Base-by-base conservation (phyloP, 2,329 filamentous ascomycete genomes). In the Trichoderma koningii region DNA sequence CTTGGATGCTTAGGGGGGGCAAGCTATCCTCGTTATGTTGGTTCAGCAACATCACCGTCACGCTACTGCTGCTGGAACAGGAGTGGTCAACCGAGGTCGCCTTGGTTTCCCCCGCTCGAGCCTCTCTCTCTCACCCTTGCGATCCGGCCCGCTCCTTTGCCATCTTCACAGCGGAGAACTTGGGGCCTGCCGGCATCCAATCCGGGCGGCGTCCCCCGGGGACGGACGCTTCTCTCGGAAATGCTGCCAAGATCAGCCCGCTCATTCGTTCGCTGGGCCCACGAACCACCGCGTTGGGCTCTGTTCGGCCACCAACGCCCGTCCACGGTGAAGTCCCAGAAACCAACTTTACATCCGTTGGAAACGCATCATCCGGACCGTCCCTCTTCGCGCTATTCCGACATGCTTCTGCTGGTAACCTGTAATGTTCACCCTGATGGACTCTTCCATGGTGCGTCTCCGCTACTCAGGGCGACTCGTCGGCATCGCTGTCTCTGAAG, bases 101-200 rank as follows among this genome's bases (percentile, higher is more conserved):
- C 17, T 50, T 56, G 30, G 41, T n/a, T n/a, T 38, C 53, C 47
- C 55, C 62, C 48, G 21, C 21, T 51, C 21, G n/a, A 28, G 34
- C 57, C 17, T 44, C 26, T 30, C 26, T 30, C 17, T 44, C 26
- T 30, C 10, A 19, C 9, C 48, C 55, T 28, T 50, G 55, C 42
- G 19, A 41, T 38, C 51, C 50, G 55, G 50, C 19, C 64, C 48
- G 64, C 55, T 42, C 63, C 55, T 51, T 65, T 30, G 14, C 34
- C 56, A n/a, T 65, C 62, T 57, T 57, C 34, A 42, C 28, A 14
- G 34, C n/a, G 53, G 38, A 44, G 42, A 56, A 44, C 42, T 65
- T 45, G 26, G 64, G 51, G 19, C 12, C 12, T 12, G 12, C 34
- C 12, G 34, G 34, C 12, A 38, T 38, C 12, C 3, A 45, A 41